Evolutionary conservation across 305 asterid genomes (phyloP).

Genomic region (Fraxinus sp.): DNA sequence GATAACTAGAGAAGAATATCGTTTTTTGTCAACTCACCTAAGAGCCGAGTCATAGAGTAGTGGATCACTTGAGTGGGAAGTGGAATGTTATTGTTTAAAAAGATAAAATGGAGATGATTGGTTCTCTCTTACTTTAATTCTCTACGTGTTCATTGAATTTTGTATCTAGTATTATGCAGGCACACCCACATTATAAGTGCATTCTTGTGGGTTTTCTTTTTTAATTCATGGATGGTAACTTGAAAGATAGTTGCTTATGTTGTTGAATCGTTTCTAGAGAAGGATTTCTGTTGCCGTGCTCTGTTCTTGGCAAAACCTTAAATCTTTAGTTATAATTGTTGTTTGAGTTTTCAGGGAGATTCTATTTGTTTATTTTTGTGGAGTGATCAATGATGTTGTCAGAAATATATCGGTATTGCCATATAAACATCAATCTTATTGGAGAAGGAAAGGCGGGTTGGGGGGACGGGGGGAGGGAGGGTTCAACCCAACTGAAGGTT

Average conservation of each 20-base stretch:
- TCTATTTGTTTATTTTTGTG: not conserved
- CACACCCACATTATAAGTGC: not conserved
- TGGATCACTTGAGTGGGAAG: not conserved
- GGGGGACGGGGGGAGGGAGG: not conserved
- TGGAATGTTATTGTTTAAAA: not conserved
- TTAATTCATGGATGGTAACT: not conserved
- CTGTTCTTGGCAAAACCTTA: not conserved
- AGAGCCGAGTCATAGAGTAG: not conserved
- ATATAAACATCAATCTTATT: not conserved
- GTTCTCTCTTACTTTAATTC: not conserved
- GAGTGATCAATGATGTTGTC: not conserved
- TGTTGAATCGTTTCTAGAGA: not conserved
- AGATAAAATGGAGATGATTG: not conserved
- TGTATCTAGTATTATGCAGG: not conserved
- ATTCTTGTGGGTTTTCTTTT: not conserved
- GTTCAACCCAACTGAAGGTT: not conserved
- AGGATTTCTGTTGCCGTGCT: not conserved
- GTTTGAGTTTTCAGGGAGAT: not conserved
- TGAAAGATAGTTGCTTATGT: not conserved
- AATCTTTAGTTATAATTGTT: not conserved
- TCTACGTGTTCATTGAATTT: not conserved
- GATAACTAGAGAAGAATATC: not conserved
- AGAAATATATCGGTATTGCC: not conserved
- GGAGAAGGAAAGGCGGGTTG: not conserved
- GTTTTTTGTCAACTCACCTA: not conserved